These are phyloP conservation scores for Talaromyces sp. DNA, from an alignment of 2,329 filamentous ascomycete species.

Conservation along the genomic window DNA sequence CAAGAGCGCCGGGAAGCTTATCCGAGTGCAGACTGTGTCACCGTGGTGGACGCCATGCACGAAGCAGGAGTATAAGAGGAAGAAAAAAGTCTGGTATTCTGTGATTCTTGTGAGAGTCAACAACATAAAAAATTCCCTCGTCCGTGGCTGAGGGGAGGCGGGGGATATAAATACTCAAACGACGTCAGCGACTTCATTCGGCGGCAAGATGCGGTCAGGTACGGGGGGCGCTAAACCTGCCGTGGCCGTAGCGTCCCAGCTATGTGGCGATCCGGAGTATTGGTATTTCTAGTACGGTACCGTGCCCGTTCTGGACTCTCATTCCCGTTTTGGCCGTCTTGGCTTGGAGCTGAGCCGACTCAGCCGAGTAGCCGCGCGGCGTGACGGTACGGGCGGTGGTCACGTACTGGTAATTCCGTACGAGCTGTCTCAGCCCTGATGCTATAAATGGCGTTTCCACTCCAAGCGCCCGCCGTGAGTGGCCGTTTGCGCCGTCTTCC, in stretches of 20 bases:
- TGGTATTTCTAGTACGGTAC: not conserved
- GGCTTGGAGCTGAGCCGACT: not conserved
- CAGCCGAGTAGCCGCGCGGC: not conserved
- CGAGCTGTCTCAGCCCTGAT: not conserved
- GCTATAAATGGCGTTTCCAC: not conserved
- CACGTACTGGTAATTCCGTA: not conserved
- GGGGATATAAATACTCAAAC: not conserved
- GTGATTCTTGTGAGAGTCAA: not conserved
- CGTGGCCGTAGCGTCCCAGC: not conserved
- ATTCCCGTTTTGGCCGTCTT: not conserved
- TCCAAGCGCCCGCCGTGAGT: not conserved
- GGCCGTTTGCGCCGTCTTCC: not conserved
- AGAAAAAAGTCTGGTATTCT: not conserved
- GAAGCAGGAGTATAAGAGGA: not conserved
- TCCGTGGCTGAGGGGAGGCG: not conserved
- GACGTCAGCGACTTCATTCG: not conserved
- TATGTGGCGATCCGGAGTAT: not conserved
- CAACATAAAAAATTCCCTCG: not conserved
- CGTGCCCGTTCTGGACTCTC: not conserved
- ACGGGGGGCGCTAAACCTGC: constrained; percentile 3
- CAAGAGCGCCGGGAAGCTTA: constrained; percentile 9
- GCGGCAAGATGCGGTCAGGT: constrained; percentile 13
- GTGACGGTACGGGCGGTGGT: not conserved
- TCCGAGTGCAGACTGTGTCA: constrained; percentile 9
- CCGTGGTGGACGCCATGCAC: constrained; percentile 10